Base-by-base conservation (phyloP, 2,329 filamentous ascomycete genomes). In the Colletotrichum eremochloae region DNA sequence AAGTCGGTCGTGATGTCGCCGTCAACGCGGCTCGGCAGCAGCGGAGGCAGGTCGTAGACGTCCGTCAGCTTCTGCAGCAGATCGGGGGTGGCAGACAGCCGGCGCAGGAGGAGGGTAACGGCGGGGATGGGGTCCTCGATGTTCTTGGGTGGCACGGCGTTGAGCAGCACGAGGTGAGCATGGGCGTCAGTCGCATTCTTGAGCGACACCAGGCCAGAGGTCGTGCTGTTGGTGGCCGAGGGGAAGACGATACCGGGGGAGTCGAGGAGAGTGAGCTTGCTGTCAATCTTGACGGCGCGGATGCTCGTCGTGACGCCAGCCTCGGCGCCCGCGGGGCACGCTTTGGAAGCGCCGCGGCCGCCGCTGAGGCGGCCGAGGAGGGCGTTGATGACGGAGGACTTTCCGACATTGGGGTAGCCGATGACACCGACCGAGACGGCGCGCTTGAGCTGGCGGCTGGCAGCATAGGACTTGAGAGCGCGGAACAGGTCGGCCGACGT, bases 241-340 rank as follows among this genome's bases (percentile, higher is more conserved):
- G 95, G 95, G 87, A 98, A 98, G 72, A 98, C 94, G 76, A 98
- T 97, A 78, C 95, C 95, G 48, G 95, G 95, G 0, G 95, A 97
- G 84, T 98, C 95, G 78, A 98, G 92, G 56, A 98, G 89, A 76
- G 95, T 97, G 66, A 98, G 89, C 84, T 96, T 97, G 87, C 92
- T 96, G 84, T 98, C 95, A 67, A 98, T 91, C 86, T 98, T 98
- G 81, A 98, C 94, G 78, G 94, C 89, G 71, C 95, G 92, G 77
- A 98, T 89, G 79, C 90, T 93, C 55, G 95, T 98, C 6, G 95
- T 98, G 50, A 98, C 94, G 67, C 95, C 95, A 31, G 95, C 95
- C 84, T 97, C 95, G 40, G 95, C 95, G 72, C 95, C 95, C 1
- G 94, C 93, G 1, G 95, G 95, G 81, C 95, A 97, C 55, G 94